phyloP scores from a whole-genome alignment of 148 eudicot species.

The Arctostaphylos glauca region DNA sequence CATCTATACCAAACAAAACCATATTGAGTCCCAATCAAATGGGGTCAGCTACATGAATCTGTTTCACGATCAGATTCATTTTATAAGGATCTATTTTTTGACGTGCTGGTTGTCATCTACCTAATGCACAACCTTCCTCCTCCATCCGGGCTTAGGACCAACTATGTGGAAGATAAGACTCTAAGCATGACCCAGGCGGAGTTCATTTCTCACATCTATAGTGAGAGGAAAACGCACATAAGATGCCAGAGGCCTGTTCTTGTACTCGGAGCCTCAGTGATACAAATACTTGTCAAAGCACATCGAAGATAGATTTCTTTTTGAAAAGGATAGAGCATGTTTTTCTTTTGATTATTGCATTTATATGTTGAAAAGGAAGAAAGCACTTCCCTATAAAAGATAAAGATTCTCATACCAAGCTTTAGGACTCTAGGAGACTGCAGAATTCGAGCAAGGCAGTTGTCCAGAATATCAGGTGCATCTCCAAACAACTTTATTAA shows the following conservation, averaged over 20 bases:
- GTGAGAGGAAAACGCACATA: neutral
- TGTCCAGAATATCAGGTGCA: slow-evolving; percentile 61
- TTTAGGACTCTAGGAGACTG: slow-evolving; percentile 80
- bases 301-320: neutral
- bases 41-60: neutral
- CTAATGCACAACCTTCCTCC: neutral
- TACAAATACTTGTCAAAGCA: neutral
- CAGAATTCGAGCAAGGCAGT: slow-evolving; percentile 71
- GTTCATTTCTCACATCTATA: neutral
- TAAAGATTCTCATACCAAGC: slow-evolving; percentile 58
- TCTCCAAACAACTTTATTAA: slow-evolving; percentile 73
- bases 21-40: neutral
- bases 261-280: neutral
- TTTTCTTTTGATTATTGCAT: neutral
- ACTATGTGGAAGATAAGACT: no score
- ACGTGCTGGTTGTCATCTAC: neutral
- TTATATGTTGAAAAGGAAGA: neutral
- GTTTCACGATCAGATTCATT: neutral
- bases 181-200: no score
- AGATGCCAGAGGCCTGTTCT: neutral
- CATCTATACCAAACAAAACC: neutral
- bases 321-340: neutral
- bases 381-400: neutral
- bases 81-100: neutral
- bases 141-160: neutral